Base-by-base conservation (phyloP, 2,329 filamentous ascomycete genomes). In the Raffaelea arxii region DNA sequence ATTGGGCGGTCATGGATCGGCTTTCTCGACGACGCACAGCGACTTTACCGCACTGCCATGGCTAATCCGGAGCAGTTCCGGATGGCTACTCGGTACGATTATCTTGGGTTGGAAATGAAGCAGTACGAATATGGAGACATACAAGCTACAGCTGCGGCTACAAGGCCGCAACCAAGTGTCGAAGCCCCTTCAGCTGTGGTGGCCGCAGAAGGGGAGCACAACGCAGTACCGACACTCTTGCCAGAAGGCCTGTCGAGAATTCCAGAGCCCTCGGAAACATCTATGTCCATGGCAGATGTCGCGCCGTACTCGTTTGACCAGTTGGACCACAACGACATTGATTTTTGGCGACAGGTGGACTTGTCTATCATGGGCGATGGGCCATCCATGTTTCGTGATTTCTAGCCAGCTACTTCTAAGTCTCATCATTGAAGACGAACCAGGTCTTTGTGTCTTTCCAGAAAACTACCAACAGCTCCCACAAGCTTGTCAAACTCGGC, bases 401-500 rank as follows among this genome's bases (percentile, higher is more conserved):
- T 32, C 10, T 32, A 32, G 27, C 27, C 16, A 16, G 9, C 9
- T 32, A 32, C 27, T 16, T 32, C 16, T 32, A 10, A 32, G 9
- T 32, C 27, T 9, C 9, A 32, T 32, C 9, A 32, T 16, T 32
- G 16, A 9, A 32, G 16, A 32, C 10, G 16, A 32, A 36, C 32
- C 6, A 36, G 6, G 32, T 36, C 32, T n/a, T 16, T 6, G 25
- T 43, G 35, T 11, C 7, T 21, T 4, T 35, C 41, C 21, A 43
- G 18, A 14, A 43, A 43, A 6, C 18, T 4, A 4, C 18, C 27
- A 4, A 35, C 25, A 7, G 41, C 41, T 4, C n/a, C 18, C 41
- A 43, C 41, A 9, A 43, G 19, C 41, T 14, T 11, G 19, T 43
- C 41, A 35, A 21, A 43, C 22, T 43, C 41, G 25, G 41, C n/a